A percentile compares a stretch with the other conserved stretches of the same genome.
Conservation (phyloP, 495 filamentous ascomycete genomes). For the Daldinia concentrica region DNA sequence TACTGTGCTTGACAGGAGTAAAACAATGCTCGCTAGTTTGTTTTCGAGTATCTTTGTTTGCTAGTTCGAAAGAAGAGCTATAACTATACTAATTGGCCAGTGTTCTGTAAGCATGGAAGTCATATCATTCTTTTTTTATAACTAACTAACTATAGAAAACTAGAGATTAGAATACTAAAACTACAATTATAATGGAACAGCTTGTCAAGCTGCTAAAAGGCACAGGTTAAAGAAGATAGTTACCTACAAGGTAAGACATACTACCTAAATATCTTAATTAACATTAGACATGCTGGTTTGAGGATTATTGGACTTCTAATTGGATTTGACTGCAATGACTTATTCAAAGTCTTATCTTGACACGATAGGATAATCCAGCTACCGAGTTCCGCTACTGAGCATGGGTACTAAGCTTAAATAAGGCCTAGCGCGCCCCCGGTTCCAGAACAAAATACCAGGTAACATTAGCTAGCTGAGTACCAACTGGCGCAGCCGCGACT, state of each 20-base stretch:
- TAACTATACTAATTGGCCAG: background rate
- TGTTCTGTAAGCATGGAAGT: background rate
- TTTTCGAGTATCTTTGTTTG: background rate
- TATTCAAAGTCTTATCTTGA: background rate
- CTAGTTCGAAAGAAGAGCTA: background rate
- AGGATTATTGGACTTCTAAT: no score
- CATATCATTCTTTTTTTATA: background rate
- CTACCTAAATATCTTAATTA: no score
- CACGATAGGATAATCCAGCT: slow-evolving; percentile 31
- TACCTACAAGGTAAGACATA: no score
- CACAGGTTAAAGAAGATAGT: no score
- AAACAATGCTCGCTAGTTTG: background rate
- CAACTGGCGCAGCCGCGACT: slow-evolving; percentile 26
- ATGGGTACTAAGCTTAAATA: slow-evolving; percentile 10
- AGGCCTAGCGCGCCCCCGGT: slow-evolving; percentile 15
- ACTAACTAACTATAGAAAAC: no score
- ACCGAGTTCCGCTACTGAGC: slow-evolving; percentile 9
- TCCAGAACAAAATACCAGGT: slow-evolving; percentile 17
- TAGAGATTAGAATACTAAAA: no score
- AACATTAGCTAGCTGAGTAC: slow-evolving; percentile 15
- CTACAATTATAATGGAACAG: no score
- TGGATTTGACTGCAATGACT: background rate
- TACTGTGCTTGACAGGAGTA: background rate
- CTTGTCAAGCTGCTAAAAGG: no score
- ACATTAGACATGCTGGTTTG: background rate